phyloP scores from a whole-genome alignment of 495 filamentous ascomycete species.

The Xylaria venustula region DNA sequence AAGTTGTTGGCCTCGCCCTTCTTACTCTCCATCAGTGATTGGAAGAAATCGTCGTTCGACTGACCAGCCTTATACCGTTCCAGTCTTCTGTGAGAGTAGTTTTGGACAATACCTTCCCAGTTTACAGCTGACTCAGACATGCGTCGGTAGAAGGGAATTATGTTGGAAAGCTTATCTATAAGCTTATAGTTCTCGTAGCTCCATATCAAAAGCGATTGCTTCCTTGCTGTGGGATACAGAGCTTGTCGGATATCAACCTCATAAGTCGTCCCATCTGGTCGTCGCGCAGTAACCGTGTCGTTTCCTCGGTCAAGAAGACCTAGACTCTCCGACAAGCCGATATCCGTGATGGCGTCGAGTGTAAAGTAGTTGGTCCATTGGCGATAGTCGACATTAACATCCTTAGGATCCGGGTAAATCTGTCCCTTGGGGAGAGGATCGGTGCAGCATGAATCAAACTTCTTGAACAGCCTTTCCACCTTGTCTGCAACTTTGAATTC shows the following conservation, averaged over 20 bases:
- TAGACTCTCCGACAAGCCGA: slow-evolving; percentile 50
- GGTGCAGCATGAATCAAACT: slow-evolving; percentile 36
- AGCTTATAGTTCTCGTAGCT: slow-evolving; percentile 27
- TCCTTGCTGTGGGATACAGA: slow-evolving; percentile 47
- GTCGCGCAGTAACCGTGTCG: slow-evolving; percentile 40
- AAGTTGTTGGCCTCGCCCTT: slow-evolving; percentile 28
- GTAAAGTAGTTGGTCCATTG: slow-evolving; percentile 46
- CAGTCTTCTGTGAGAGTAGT: slow-evolving; percentile 35
- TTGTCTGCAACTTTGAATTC: slow-evolving; percentile 57
- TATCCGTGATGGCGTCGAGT: slow-evolving; percentile 53
- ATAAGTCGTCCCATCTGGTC: slow-evolving; percentile 41
- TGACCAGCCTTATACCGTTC: slow-evolving; percentile 50
- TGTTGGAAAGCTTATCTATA: slow-evolving; percentile 22
- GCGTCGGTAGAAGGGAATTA: slow-evolving; percentile 18
- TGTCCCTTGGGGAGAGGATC: slow-evolving; percentile 22
- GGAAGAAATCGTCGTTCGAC: slow-evolving; percentile 57
- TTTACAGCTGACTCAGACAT: slow-evolving; percentile 14
- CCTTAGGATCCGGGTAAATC: slow-evolving; percentile 24
- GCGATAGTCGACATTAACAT: slow-evolving; percentile 41
- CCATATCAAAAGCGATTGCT: slow-evolving; percentile 46
- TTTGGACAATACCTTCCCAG: slow-evolving; percentile 42
- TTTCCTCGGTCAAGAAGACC: slow-evolving; percentile 51
- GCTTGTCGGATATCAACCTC: slow-evolving; percentile 41
- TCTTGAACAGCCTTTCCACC: slow-evolving; percentile 39
- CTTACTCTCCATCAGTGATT: slow-evolving; percentile 55